Base-by-base conservation (phyloP, 2,329 filamentous ascomycete genomes). In the Aphanoascus verrucosus region DNA sequence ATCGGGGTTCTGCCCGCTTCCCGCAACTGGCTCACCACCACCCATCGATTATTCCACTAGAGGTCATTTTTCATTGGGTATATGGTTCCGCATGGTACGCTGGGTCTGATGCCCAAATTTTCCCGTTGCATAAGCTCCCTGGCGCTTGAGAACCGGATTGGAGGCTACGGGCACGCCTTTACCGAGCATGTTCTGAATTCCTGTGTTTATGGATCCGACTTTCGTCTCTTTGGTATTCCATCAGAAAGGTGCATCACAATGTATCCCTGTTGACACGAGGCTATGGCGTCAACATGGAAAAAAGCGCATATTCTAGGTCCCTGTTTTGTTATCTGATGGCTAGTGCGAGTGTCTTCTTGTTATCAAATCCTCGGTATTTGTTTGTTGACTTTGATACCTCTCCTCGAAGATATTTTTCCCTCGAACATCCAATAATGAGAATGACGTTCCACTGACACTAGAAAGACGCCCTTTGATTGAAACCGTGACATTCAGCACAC, bases 181-280 rank as follows among this genome's bases (percentile, higher is more conserved):
- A 28, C 23, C 3, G 23, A 28, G 23, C 23, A 28, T 28, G 23
- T 28, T 28, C 7, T 4, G 23, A 28, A 28, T 28, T 4, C 7
- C 3, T 28, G 23, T 7, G 23, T 7, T 28, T 7, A 7, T 3
- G 23, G 23, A 41, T 6, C 38, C 11, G 14, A 15, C 6, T 6
- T 6, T 19, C 19, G n/a, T n/a, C n/a, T n/a, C 15, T 41, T 15
- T 41, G 38, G 3, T 41, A 19, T 19, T 15, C 15, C n/a, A 8
- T 15, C 5, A 28, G 20, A 44, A 23, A 14, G 23, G 32, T 14
- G 28, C 5, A 31, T 44, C 14, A 12, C 12, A 15, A 14, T 3
- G 19, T 3, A 50, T 50, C 35, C 48, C 38, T 50, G 48, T 23
- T 17, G 38, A 43, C 48, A 50, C 48, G 48, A 50, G 37, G 48